Percentiles rank a stretch among this genome's conserved stretches.
Evolutionary conservation across 768 basidiomycete species (phyloP).

Genomic region (Hypholoma fasciculare): DNA sequence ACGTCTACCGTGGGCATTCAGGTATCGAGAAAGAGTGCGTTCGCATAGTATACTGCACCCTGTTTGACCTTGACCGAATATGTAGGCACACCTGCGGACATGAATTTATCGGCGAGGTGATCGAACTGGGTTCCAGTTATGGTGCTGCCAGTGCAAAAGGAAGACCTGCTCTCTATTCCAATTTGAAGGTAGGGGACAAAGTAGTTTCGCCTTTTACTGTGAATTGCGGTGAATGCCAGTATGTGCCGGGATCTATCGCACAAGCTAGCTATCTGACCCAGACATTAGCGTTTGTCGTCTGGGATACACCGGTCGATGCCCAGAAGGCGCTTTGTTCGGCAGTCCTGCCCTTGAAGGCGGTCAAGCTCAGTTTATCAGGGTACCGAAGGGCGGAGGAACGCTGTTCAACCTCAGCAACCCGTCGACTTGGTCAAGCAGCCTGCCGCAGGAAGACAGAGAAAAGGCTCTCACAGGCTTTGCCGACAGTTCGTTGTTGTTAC

Average conservation of each 20-base stretch:
- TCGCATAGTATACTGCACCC: not conserved
- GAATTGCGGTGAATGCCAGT: conserved; percentile 89
- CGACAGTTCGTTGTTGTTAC: conserved; percentile 67
- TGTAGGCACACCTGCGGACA: conserved; percentile 69
- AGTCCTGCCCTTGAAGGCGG: conserved; percentile 66
- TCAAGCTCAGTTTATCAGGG: conserved; percentile 78
- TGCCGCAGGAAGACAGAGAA: conserved; percentile 34
- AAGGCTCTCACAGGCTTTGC: conserved; percentile 42
- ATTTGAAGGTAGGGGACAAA: conserved; percentile 68
- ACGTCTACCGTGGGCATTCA: conserved; percentile 69
- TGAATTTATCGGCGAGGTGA: conserved; percentile 75
- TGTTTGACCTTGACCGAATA: not conserved
- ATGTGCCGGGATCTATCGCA: conserved; percentile 22
- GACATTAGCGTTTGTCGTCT: conserved; percentile 61
- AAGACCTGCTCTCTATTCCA: conserved; percentile 63
- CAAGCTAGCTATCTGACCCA: not conserved
- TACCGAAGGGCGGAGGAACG: conserved; percentile 80
- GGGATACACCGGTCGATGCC: conserved; percentile 73
- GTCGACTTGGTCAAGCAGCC: conserved; percentile 41
- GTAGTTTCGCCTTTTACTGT: conserved; percentile 80
- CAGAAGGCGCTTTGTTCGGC: conserved; percentile 63
- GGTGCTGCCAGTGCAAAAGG: conserved; percentile 33
- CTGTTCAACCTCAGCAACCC: conserved; percentile 62
- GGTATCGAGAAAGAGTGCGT: conserved; percentile 53
- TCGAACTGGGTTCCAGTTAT: conserved; percentile 65